phyloP scores from a whole-genome alignment of 306 rosid species.

The Corylus americana region DNA sequence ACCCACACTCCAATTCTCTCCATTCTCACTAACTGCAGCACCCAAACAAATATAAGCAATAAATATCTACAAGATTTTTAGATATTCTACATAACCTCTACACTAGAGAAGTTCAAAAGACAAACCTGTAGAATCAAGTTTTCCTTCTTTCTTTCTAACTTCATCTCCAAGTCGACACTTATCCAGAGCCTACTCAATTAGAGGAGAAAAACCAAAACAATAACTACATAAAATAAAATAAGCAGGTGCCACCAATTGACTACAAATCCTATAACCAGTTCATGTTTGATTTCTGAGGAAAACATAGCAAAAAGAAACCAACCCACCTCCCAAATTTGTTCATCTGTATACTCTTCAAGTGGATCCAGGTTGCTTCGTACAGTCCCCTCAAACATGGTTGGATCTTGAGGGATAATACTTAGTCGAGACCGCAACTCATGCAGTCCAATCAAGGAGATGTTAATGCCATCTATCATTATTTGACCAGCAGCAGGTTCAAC shows the following conservation, averaged over 20 bases:
- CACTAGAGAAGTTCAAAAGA: slow-evolving; percentile 10
- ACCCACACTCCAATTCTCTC: slow-evolving; percentile 98
- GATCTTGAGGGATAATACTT: slow-evolving; percentile 67
- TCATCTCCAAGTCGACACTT: slow-evolving; percentile 92
- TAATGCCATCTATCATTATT: slow-evolving; percentile 45
- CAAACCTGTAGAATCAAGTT: slow-evolving; percentile 77
- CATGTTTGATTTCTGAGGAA: background rate
- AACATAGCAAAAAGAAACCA: background rate
- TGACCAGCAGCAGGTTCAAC: slow-evolving; percentile 44
- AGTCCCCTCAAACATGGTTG: slow-evolving; percentile 60
- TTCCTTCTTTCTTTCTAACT: slow-evolving; percentile 78
- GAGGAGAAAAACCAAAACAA: slow-evolving; percentile 14
- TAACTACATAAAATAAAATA: slow-evolving; percentile 15
- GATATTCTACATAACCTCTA: slow-evolving; percentile 1
- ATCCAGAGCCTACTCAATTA: slow-evolving; percentile 58
- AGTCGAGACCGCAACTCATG: slow-evolving; percentile 57
- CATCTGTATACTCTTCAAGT: slow-evolving; percentile 45
- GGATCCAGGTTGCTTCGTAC: slow-evolving; percentile 57
- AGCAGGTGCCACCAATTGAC: background rate
- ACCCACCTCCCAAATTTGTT: slow-evolving; percentile 59
- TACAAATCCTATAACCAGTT: background rate
- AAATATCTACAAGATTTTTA: background rate
- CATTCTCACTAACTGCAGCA: slow-evolving; percentile 69
- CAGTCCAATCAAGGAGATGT: slow-evolving; percentile 49
- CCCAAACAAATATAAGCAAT: slow-evolving; percentile 20